These are phyloP conservation scores for Berberis vulgaris DNA, from an alignment of 164 flowering plant species.

Conservation along the genomic window DNA sequence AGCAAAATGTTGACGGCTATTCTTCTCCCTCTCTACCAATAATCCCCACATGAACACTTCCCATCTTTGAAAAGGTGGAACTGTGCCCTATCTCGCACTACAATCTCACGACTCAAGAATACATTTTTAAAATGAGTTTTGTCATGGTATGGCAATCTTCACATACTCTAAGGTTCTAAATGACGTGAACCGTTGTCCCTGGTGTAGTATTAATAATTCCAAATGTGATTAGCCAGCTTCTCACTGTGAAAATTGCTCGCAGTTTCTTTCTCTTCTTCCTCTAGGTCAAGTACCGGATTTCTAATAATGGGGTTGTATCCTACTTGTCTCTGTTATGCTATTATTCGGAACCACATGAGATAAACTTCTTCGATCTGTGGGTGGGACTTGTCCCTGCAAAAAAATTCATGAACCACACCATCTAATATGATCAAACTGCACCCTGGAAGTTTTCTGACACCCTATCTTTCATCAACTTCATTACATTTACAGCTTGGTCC, in stretches of 20 bases:
- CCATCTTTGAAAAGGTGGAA: slow-evolving; percentile 36
- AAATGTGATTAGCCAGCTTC: slow-evolving; percentile 29
- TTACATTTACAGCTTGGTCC: slow-evolving; percentile 30
- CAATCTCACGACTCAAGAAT: slow-evolving; percentile 17
- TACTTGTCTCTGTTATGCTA: slow-evolving; percentile 15
- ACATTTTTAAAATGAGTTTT: slow-evolving; percentile 33
- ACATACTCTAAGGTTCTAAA: slow-evolving; percentile 33
- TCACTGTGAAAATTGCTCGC: slow-evolving; percentile 27
- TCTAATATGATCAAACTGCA: slow-evolving; percentile 28
- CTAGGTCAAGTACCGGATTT: neutral
- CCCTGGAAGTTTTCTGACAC: slow-evolving; percentile 36
- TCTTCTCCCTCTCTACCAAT: slow-evolving; percentile 17
- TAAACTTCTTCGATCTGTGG: slow-evolving; percentile 21
- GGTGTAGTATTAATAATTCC: slow-evolving; percentile 23
- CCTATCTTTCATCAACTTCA: slow-evolving; percentile 28
- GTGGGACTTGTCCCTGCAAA: slow-evolving; percentile 26
- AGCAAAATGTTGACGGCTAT: too few relatives aligned
- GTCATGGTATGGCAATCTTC: slow-evolving; percentile 29
- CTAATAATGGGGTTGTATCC: slow-evolving; percentile 21
- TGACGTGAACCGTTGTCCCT: slow-evolving; percentile 19
- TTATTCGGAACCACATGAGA: slow-evolving; percentile 17
- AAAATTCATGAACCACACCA: slow-evolving; percentile 36
- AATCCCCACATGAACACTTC: slow-evolving; percentile 29
- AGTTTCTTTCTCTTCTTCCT: slow-evolving; percentile 5
- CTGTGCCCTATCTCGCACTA: slow-evolving; percentile 27